Evolutionary conservation across 495 filamentous ascomycete genomes (phyloP).

Genomic region (Neurospora sp.): DNA sequence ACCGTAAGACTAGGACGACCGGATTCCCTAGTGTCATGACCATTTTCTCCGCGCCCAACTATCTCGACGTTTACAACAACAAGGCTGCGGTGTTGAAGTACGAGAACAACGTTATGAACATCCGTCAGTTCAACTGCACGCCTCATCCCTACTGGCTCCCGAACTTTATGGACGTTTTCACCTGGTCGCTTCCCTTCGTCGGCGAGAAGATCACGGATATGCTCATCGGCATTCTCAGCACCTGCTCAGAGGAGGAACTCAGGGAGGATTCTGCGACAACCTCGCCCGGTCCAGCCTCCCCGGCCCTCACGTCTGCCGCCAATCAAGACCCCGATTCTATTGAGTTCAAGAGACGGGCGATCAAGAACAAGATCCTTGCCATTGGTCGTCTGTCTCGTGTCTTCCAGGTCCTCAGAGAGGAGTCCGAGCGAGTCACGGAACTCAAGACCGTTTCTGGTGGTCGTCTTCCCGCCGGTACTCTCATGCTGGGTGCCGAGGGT

Average conservation of each 20-base stretch:
- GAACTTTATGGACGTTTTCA: constrained; percentile 99
- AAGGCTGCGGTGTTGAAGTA: constrained; percentile 98
- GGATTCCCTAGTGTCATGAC: constrained; percentile 99
- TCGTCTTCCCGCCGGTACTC: constrained; percentile 83
- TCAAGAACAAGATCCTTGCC: constrained; percentile 99
- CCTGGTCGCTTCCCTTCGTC: constrained; percentile 96
- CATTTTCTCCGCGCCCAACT: constrained; percentile 98
- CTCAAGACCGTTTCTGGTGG: constrained; percentile 95
- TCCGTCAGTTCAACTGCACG: constrained; percentile 98
- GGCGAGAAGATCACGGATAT: constrained; percentile 99
- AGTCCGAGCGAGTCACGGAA: constrained; percentile 92
- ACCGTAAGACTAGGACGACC: constrained; percentile 93
- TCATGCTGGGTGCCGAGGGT: constrained; percentile 96
- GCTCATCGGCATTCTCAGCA: constrained; percentile 97
- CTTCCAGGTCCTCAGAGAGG: constrained; percentile 96
- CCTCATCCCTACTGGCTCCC: constrained; percentile 98
- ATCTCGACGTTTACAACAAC: constrained; percentile 99
- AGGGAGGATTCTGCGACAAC: constrained; percentile 55
- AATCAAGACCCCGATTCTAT: constrained; percentile 66
- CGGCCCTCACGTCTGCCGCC: constrained; percentile 39
- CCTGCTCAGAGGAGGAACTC: constrained; percentile 94
- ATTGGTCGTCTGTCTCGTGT: constrained; percentile 95
- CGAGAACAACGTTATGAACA: constrained; percentile 99
- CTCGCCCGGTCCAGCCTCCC: constrained; percentile 58
- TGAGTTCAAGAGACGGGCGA: constrained; percentile 86